phyloP scores from a whole-genome alignment of 306 rosid species.

The Cucumis cinereus region DNA sequence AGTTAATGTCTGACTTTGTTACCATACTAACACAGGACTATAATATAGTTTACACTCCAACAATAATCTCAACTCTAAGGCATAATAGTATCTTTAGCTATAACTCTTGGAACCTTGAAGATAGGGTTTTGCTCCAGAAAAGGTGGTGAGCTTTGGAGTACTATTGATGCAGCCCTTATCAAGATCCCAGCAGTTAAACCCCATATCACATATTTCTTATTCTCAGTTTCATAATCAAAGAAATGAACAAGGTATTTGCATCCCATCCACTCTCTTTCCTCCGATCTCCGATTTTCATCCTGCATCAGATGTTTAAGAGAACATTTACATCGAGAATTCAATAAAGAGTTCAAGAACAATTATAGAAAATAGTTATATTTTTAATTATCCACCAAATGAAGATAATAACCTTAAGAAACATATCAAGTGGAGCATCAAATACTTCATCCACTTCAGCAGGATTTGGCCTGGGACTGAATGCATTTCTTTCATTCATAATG shows the following conservation, averaged over 20 bases:
- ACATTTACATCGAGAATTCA: background rate
- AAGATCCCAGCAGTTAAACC: conserved; percentile 93
- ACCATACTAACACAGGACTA: background rate
- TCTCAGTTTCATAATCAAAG: conserved; percentile 52
- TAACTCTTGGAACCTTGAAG: conserved; percentile 45
- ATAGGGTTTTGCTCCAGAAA: conserved; percentile 75
- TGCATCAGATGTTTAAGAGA: conserved; percentile 20
- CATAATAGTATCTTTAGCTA: conserved; percentile 26
- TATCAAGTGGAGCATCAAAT: conserved; percentile 87
- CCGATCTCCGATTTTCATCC: conserved; percentile 69
- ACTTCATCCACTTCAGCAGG: conserved; percentile 80
- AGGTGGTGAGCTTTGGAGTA: conserved; percentile 60
- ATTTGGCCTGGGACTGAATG: conserved; percentile 59
- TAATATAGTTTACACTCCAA: background rate
- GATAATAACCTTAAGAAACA: conserved; percentile 72
- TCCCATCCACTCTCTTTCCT: conserved; percentile 93
- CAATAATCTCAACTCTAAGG: conserved; percentile 21
- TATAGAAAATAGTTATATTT: background rate
- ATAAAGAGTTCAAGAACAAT: background rate
- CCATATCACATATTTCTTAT: conserved; percentile 64
- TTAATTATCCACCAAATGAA: background rate
- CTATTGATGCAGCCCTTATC: conserved; percentile 82
- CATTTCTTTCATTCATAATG: conserved; percentile 56
- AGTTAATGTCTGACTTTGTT: background rate
- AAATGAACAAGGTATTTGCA: conserved; percentile 62